Conservation (phyloP, 2,329 filamentous ascomycete species). For the Pseudopithomyces maydicus region DNA sequence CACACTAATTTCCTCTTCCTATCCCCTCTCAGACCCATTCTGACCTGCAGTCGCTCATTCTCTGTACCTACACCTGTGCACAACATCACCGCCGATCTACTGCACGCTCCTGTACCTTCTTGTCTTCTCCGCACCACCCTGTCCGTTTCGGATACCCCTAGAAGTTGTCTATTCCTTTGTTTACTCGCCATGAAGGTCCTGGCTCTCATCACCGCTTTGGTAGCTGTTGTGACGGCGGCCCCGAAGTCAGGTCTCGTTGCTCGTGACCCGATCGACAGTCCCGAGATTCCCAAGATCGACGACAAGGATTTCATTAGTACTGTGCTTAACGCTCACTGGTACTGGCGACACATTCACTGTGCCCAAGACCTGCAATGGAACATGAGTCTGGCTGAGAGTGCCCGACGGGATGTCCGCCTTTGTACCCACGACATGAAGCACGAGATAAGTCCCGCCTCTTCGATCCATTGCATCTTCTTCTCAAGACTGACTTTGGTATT, state of each 20-base stretch:
- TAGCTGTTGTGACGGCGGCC: constrained; percentile 27
- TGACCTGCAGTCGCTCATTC: constrained; percentile 9
- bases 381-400: constrained; percentile 18
- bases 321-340: constrained; percentile 44
- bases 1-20: background rate
- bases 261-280: constrained; percentile 20
- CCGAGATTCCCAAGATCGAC: constrained; percentile 28
- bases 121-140: background rate
- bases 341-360: constrained; percentile 42
- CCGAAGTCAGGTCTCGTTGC: constrained; percentile 20
- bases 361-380: constrained; percentile 43
- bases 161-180: constrained; percentile 1
- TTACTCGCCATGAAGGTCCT: constrained; percentile 33
- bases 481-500: constrained; percentile 20
- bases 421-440: constrained; percentile 35
- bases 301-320: constrained; percentile 38
- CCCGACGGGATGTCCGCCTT: constrained; percentile 29
- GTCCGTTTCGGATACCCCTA: constrained; percentile 2
- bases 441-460: constrained; percentile 18
- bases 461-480: too few species aligned
- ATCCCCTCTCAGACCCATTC: constrained; percentile 14
- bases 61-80: constrained; percentile 12
- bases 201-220: constrained; percentile 25
- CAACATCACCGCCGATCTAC: constrained; percentile 17
- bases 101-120: constrained; percentile 18